Percentiles rank a stretch among this genome's conserved stretches.
Conservation (phyloP, 2,329 filamentous ascomycete genomes). For the Verticillium alfalfae region DNA sequence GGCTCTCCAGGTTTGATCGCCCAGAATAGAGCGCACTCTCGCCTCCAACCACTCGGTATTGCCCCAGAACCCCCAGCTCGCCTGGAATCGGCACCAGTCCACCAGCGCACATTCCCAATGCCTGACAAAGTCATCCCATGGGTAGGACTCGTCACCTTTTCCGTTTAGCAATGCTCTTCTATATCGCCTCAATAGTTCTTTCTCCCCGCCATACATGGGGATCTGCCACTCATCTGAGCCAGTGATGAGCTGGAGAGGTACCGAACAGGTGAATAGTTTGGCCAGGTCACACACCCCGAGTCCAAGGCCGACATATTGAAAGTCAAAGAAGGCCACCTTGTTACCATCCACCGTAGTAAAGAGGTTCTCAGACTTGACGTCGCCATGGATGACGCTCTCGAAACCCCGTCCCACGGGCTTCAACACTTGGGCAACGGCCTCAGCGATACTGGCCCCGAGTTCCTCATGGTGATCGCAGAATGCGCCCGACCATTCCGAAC, state of each 20-base stretch:
- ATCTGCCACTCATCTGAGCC: conserved; percentile 26
- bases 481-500: conserved; percentile 48
- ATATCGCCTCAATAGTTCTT: conserved; percentile 45
- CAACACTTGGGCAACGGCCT: conserved; percentile 47
- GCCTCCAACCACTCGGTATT: conserved; percentile 54
- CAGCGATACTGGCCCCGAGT: conserved; percentile 35
- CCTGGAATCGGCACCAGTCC: conserved; percentile 60
- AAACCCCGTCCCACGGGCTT: conserved; percentile 35
- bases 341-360: conserved; percentile 47
- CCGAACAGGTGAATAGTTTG: conserved; percentile 62
- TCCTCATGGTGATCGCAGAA: conserved; percentile 32
- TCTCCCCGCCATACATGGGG: conserved; percentile 46
- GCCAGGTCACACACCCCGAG: conserved; percentile 61
- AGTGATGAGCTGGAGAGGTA: conserved; percentile 48
- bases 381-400: conserved; percentile 60
- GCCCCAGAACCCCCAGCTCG: conserved; percentile 57
- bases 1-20: conserved; percentile 34
- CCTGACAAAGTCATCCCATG: conserved; percentile 45
- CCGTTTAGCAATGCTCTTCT: conserved; percentile 24
- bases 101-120: conserved; percentile 65
- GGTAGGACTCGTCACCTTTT: conserved; percentile 31
- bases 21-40: conserved; percentile 43
- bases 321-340: conserved; percentile 60
- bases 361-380: conserved; percentile 65
- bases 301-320: conserved; percentile 62